These are phyloP conservation scores for Talaromyces funiculosus DNA, from an alignment of 2,329 filamentous ascomycete species.

Conservation along the genomic window DNA sequence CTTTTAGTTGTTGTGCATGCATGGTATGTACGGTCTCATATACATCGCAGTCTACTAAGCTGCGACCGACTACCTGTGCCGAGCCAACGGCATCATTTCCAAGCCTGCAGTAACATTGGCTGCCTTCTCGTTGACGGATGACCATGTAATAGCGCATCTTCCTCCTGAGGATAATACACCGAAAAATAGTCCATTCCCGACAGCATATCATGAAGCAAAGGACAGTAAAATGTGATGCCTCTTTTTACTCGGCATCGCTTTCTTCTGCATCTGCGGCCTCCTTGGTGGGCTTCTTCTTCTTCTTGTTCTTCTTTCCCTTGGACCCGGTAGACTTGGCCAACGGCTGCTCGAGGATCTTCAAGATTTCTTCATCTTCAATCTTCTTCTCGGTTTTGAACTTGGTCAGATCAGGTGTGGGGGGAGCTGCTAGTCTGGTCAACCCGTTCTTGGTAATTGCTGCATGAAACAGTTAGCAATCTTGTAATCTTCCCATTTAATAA, in stretches of 20 bases:
- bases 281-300: constrained; percentile 63
- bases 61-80: constrained; percentile 1
- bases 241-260: constrained; percentile 37
- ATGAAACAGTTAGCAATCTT: constrained; percentile 20
- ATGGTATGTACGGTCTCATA: constrained; percentile 9
- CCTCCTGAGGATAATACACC: not conserved
- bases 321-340: constrained; percentile 52
- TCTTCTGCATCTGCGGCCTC: constrained; percentile 38
- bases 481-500: not conserved
- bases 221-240: constrained; percentile 15
- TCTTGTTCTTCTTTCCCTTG: constrained; percentile 85
- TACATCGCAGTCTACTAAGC: not conserved
- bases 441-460: constrained; percentile 96
- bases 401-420: constrained; percentile 67
- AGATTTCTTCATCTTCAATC: constrained; percentile 85
- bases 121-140: not conserved
- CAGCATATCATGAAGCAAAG: constrained; percentile 11
- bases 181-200: not conserved
- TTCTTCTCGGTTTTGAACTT: constrained; percentile 96
- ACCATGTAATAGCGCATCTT: not conserved
- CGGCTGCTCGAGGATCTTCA: constrained; percentile 82
- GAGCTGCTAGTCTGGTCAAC: constrained; percentile 74
- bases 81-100: not conserved
- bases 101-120: constrained; percentile 2
- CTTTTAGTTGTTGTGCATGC: not conserved